Percentiles rank a stretch among this genome's conserved stretches.
Evolutionary conservation across 192 early-diverging fungal genomes (phyloP).

Genomic region (Coemansia sp.): DNA sequence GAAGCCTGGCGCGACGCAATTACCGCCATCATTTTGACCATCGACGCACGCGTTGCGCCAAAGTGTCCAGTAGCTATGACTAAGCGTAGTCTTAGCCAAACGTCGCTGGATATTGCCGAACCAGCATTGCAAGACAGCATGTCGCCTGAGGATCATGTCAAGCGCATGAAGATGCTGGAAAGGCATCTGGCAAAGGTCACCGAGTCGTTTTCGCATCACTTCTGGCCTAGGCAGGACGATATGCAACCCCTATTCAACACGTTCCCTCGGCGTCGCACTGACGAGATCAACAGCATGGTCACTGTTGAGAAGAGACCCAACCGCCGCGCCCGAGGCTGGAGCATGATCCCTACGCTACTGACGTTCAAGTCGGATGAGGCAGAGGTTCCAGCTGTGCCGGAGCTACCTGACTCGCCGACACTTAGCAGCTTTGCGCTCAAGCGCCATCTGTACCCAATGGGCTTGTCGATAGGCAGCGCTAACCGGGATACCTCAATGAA

Average conservation of each 20-base stretch:
- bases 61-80: slow-evolving; percentile 19
- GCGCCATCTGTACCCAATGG: slow-evolving; percentile 56
- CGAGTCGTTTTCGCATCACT: slow-evolving; percentile 51
- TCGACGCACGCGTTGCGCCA: slow-evolving; percentile 51
- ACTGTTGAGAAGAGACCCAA: slow-evolving; percentile 15
- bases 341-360: slow-evolving; percentile 56
- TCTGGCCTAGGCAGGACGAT: slow-evolving; percentile 55
- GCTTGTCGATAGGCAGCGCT: slow-evolving; percentile 43
- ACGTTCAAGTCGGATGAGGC: slow-evolving; percentile 32
- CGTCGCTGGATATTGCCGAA: slow-evolving; percentile 23
- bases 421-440: slow-evolving; percentile 39
- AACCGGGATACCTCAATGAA: slow-evolving; percentile 25
- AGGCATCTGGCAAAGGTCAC: slow-evolving; percentile 55
- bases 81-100: slow-evolving; percentile 48
- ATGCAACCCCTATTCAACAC: slow-evolving; percentile 42
- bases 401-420: slow-evolving; percentile 49
- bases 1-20: slow-evolving; percentile 56
- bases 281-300: slow-evolving; percentile 24
- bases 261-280: slow-evolving; percentile 46
- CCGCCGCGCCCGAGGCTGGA: slow-evolving; percentile 53
- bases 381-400: slow-evolving; percentile 15
- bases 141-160: slow-evolving; percentile 48
- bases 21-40: slow-evolving; percentile 55
- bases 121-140: slow-evolving; percentile 18
- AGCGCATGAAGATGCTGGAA: slow-evolving; percentile 55